phyloP scores from a whole-genome alignment of 78 protist genomes.

The Dictyostelium purpureum region DNA sequence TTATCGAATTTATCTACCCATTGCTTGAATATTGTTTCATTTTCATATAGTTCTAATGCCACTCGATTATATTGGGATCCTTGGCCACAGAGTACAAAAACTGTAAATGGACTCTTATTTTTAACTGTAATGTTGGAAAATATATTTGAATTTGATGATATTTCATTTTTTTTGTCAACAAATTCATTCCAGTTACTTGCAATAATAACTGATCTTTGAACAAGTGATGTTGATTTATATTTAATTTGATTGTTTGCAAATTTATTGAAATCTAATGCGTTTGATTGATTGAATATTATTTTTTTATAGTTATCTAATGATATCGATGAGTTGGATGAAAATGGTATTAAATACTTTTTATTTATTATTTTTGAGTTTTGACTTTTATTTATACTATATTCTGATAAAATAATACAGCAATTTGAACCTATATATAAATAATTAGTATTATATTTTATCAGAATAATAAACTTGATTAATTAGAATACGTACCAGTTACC shows the following conservation, averaged over 20 bases:
- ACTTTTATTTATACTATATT: not conserved
- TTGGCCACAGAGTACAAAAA: constrained; percentile 13
- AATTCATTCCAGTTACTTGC: constrained; percentile 1
- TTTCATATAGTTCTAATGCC: not conserved
- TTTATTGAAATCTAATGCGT: not conserved
- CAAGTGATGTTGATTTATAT: not conserved
- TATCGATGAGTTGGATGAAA: constrained; percentile 31
- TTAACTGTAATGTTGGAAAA: not conserved
- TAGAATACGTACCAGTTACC: constrained; percentile 52
- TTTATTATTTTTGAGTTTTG: too few relatives aligned
- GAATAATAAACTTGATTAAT: too few relatives aligned
- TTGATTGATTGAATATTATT: not conserved
- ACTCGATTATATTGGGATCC: not conserved
- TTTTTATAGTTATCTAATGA: constrained; percentile 11
- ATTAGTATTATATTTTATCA: too few relatives aligned
- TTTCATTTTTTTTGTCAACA: not conserved
- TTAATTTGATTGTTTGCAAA: not conserved
- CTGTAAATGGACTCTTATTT: not conserved
- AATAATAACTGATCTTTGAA: not conserved
- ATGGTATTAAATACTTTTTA: constrained; percentile 54
- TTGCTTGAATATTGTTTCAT: not conserved
- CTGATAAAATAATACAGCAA: constrained; percentile 27
- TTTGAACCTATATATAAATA: too few relatives aligned
- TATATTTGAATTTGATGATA: not conserved
- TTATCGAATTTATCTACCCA: not conserved